phyloP scores from a whole-genome alignment of 352 stramenopile species.

The Albugo candida region DNA sequence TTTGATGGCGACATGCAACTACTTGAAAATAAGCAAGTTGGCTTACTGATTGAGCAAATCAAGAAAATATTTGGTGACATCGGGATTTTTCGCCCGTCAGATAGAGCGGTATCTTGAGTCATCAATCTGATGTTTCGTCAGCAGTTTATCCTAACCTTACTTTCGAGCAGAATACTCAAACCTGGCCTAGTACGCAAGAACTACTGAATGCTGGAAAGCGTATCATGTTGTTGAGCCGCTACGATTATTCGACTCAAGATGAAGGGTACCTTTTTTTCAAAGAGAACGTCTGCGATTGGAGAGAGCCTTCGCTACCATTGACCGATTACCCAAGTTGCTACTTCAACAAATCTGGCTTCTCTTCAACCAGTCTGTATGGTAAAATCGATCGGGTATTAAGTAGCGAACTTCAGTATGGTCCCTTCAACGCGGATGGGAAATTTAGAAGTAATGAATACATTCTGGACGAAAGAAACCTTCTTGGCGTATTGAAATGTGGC shows the following conservation, averaged over 20 bases:
- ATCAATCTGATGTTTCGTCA: no score
- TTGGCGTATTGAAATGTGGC: no score
- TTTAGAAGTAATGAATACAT: no score
- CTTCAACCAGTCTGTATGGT: constrained; percentile 1
- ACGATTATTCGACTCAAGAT: constrained; percentile 37
- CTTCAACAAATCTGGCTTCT: constrained; percentile 11
- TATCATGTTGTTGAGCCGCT: constrained; percentile 61
- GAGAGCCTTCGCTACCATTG: constrained; percentile 42
- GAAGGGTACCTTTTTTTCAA: constrained; percentile 67
- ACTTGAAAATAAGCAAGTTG: constrained; percentile 59
- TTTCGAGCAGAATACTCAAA: not conserved
- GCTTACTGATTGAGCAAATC: constrained; percentile 36
- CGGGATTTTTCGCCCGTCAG: constrained; percentile 41
- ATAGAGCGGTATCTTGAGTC: constrained; percentile 17
- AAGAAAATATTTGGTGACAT: constrained; percentile 28
- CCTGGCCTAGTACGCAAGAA: constrained; percentile 42
- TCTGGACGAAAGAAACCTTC: no score
- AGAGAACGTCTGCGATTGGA: constrained; percentile 51
- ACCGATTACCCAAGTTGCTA: constrained; percentile 35
- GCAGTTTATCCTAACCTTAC: constrained; percentile 3
- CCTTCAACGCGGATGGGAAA: constrained; percentile 20
- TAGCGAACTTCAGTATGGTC: constrained; percentile 67
- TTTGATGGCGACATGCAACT: constrained; percentile 64
- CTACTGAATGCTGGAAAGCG: constrained; percentile 37
- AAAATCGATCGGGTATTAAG: constrained; percentile 64